These are phyloP conservation scores for Paecilomyces variotii DNA, from an alignment of 2,329 filamentous ascomycete species.

Conservation along the genomic window DNA sequence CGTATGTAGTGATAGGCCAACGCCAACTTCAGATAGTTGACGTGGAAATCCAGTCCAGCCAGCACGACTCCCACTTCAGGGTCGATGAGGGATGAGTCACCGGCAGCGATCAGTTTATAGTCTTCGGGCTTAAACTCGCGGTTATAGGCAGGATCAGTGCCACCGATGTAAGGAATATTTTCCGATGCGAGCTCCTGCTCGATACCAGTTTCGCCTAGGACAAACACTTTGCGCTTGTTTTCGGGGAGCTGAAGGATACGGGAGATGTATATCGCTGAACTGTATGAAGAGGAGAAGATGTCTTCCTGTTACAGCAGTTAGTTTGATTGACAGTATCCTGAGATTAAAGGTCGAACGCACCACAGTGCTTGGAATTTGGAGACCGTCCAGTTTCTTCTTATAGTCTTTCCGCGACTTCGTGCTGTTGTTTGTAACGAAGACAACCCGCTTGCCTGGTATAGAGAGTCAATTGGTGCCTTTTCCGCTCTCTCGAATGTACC, in stretches of 20 bases:
- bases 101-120: slow-evolving; percentile 64
- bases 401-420: slow-evolving; percentile 93
- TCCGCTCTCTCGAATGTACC: background rate
- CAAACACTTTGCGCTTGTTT: slow-evolving; percentile 86
- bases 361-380: slow-evolving; percentile 70
- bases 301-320: slow-evolving; percentile 56
- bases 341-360: slow-evolving; percentile 28
- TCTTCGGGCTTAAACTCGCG: slow-evolving; percentile 75
- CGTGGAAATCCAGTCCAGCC: slow-evolving; percentile 83
- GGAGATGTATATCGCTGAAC: slow-evolving; percentile 88
- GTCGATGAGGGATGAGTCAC: slow-evolving; percentile 66
- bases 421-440: slow-evolving; percentile 99
- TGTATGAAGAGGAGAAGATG: slow-evolving; percentile 94
- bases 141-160: slow-evolving; percentile 70
- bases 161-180: slow-evolving; percentile 71
- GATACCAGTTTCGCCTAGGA: slow-evolving; percentile 84
- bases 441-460: slow-evolving; percentile 68
- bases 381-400: slow-evolving; percentile 74
- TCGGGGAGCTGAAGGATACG: slow-evolving; percentile 74
- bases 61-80: slow-evolving; percentile 85
- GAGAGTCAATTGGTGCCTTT: background rate
- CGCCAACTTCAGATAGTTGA: slow-evolving; percentile 89
- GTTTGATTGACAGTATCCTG: background rate
- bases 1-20: slow-evolving; percentile 79
- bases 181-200: slow-evolving; percentile 81